phyloP scores from a whole-genome alignment of 352 stramenopile genomes.

The Nothophytophthora sp. region DNA sequence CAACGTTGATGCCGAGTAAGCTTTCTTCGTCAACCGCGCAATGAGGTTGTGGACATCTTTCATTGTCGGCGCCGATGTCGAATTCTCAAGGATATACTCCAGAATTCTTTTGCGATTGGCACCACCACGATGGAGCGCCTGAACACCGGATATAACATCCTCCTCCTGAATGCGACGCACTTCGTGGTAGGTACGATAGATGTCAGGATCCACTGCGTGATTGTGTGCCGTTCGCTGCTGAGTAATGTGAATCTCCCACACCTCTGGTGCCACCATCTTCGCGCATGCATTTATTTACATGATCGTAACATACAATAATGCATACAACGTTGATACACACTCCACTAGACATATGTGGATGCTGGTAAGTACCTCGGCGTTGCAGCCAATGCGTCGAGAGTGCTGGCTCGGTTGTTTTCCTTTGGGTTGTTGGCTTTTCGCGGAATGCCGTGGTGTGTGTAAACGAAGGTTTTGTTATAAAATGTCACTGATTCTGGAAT shows the following conservation, averaged over 20 bases:
- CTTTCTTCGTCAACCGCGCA: background rate
- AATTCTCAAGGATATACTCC: slow-evolving; percentile 6
- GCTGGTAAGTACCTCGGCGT: background rate
- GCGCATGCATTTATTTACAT: slow-evolving; percentile 6
- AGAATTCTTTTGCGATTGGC: slow-evolving; percentile 9
- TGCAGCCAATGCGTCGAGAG: slow-evolving; percentile 2
- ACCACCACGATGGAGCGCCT: background rate
- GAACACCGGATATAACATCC: background rate
- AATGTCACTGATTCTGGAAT: background rate
- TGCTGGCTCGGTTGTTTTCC: slow-evolving; percentile 1
- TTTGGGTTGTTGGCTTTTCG: background rate
- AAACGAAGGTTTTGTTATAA: slow-evolving; percentile 3
- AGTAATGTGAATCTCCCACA: slow-evolving; percentile 3
- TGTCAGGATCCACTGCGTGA: background rate
- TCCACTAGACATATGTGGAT: no score
- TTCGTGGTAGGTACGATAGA: slow-evolving; percentile 6
- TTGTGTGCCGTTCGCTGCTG: slow-evolving; percentile 1
- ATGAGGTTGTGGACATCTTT: slow-evolving; percentile 9
- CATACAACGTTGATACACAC: background rate
- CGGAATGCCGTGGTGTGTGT: background rate
- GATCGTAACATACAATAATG: background rate
- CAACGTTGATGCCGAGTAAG: slow-evolving; percentile 4
- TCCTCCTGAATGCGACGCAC: background rate
- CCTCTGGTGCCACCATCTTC: background rate
- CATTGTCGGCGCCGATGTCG: background rate